Conservation (phyloP, 2,329 filamentous ascomycete species). For the Xylaria sp. region DNA sequence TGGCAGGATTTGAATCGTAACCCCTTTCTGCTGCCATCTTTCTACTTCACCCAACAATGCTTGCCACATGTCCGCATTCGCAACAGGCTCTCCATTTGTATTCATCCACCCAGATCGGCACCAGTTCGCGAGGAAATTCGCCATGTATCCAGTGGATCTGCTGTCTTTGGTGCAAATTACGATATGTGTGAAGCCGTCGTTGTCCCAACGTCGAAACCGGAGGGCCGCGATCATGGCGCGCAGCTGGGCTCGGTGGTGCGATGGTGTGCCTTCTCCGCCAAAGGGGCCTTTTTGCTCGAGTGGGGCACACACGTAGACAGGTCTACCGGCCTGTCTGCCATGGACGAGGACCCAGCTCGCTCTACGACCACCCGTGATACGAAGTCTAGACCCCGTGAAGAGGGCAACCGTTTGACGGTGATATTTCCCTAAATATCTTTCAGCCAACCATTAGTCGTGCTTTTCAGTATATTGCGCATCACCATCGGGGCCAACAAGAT, state of each 20-base stretch:
- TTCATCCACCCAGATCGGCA: constrained; percentile 52
- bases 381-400: no score
- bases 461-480: no score
- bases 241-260: constrained; percentile 61
- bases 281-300: constrained; percentile 50
- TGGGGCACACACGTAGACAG: no score
- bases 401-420: no score
- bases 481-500: no score
- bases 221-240: constrained; percentile 59
- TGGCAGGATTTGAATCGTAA: constrained; percentile 50
- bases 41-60: constrained; percentile 50
- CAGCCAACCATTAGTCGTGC: no score
- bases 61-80: constrained; percentile 61
- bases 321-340: no score
- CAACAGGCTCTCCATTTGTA: constrained; percentile 42
- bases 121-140: constrained; percentile 50
- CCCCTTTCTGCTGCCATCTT: constrained; percentile 31
- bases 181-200: constrained; percentile 48
- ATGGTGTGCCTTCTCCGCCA: constrained; percentile 46
- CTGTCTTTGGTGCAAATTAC: constrained; percentile 63
- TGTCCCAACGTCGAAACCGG: constrained; percentile 50
- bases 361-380: no score
- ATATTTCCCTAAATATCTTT: no score
- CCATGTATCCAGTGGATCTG: not conserved
- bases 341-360: no score